Evolutionary conservation across 2,329 filamentous ascomycete genomes (phyloP).

Genomic region (Alternaria alternata): DNA sequence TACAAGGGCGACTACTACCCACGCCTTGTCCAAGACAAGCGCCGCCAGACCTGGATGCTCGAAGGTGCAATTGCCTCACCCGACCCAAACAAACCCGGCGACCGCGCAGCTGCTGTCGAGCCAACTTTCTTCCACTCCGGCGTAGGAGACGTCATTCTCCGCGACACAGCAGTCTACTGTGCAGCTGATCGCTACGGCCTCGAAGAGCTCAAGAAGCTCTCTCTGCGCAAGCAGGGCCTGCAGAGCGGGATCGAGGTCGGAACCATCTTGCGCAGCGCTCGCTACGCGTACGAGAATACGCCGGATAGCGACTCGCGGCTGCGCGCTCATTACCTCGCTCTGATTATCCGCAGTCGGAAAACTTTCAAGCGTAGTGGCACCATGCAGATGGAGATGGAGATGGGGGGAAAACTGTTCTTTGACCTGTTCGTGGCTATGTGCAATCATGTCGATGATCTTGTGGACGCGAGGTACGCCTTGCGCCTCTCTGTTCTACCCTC

Average conservation of each 20-base stretch:
- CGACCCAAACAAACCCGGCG: constrained; percentile 62
- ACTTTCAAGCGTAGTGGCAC: constrained; percentile 98
- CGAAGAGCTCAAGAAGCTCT: constrained; percentile 89
- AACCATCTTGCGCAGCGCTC: constrained; percentile 89
- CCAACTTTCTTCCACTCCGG: constrained; percentile 80
- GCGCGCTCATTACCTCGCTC: constrained; percentile 94
- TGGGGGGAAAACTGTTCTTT: constrained; percentile 93
- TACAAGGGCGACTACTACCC: constrained; percentile 98
- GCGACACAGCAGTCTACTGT: constrained; percentile 95
- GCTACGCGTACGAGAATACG: constrained; percentile 95
- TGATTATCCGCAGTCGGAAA: constrained; percentile 96
- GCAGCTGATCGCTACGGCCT: constrained; percentile 89
- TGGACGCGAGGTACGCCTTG: constrained; percentile 72
- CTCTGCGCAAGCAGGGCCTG: constrained; percentile 92
- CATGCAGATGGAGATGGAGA: constrained; percentile 99
- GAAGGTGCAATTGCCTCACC: constrained; percentile 72
- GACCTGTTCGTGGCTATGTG: constrained; percentile 98
- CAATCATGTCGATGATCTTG: constrained; percentile 96
- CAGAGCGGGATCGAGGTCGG: constrained; percentile 91
- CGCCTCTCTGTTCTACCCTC: constrained; percentile 20
- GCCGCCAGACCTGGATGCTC: constrained; percentile 86
- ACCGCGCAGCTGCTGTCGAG: constrained; percentile 67
- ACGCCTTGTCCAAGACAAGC: constrained; percentile 85
- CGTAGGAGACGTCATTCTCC: constrained; percentile 78
- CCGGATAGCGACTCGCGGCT: constrained; percentile 91